A percentile compares a stretch with the other conserved stretches of the same genome.
Evolutionary conservation across 2,329 filamentous ascomycete genomes (phyloP).

Genomic region (Scedosporium dehoogii): DNA sequence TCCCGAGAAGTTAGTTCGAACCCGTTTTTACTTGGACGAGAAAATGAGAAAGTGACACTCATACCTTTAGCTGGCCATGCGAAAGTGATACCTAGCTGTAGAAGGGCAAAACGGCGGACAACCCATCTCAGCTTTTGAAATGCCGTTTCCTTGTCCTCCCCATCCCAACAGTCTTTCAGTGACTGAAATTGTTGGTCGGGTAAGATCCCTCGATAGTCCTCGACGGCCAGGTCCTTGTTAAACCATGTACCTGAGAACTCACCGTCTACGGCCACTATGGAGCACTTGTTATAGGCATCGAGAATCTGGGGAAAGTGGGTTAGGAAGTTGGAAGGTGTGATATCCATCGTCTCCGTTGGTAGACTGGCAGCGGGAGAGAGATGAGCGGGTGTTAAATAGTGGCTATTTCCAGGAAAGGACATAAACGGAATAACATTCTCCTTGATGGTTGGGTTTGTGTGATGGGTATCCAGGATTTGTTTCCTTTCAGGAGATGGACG

Average conservation of each 20-base stretch:
- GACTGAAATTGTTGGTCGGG: conserved; percentile 5
- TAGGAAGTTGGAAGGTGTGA: conserved; percentile 13
- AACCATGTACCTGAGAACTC: conserved; percentile 26
- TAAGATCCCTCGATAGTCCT: conserved; percentile 5
- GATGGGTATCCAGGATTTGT: too few relatives aligned
- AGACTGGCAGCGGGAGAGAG: too few relatives aligned
- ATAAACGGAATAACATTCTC: too few relatives aligned
- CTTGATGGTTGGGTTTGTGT: too few relatives aligned
- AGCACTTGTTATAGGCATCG: conserved; percentile 16
- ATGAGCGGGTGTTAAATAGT: too few relatives aligned
- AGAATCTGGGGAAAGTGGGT: conserved; percentile 19
- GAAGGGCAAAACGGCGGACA: conserved; percentile 19
- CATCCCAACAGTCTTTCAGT: conserved; percentile 7
- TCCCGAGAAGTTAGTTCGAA: neutral
- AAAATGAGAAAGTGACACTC: neutral
- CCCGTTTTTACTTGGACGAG: neutral
- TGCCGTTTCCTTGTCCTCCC: neutral
- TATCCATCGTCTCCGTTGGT: conserved; percentile 10
- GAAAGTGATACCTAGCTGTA: conserved; percentile 28
- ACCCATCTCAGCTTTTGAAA: conserved; percentile 20
- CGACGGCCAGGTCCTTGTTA: neutral
- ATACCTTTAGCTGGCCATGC: conserved; percentile 9
- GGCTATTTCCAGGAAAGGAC: too few relatives aligned
- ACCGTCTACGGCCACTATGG: conserved; percentile 24
- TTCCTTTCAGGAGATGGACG: too few relatives aligned